Base-by-base conservation (phyloP, 495 filamentous ascomycete genomes). In the Penicillium crystallinum region DNA sequence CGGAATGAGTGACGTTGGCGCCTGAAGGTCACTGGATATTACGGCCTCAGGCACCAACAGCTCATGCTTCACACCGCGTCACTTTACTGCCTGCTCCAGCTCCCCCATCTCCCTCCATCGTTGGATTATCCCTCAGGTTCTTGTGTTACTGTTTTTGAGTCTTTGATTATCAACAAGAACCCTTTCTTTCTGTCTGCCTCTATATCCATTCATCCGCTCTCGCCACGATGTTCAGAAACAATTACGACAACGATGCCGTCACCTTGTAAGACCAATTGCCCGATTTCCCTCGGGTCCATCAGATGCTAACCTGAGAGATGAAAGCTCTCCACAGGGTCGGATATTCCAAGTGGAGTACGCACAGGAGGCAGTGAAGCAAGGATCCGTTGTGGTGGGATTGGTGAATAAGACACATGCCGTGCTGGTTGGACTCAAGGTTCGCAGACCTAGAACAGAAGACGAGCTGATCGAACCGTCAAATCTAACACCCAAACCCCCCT, bases 301-400 rank as follows among this genome's bases (percentile, higher is more conserved):
- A 52, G 41, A 36, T 49, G 51, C 64, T 63, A 57, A 65, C 46
- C 48, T 33, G 27, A 53, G 17, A 6, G 14, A 23, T 23, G 21
- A 44, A 62, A 97, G 91, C 86, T 98, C 93, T 52, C 93, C 93
- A 42, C 93, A 98, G 81, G 93, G 93, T 63, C 90, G 93, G 68
- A 97, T 98, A 79, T 98, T 97, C 72, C 93, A 98, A 73, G 92
- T 98, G 64, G 93, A 98, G 73, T 98, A 98, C 83, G 95, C 93
- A 58, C 86, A 87, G 69, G 93, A 97, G 79, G 93, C 93, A 59
- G 95, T 98, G 53, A 97, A 97, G 81, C 93, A 97, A 73, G 93
- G 93, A 61, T 97, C 93, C 38, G 93, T 97, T 14, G 95, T 97
- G 33, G 93, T 98, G 48, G 93, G 95, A 38, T 79, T 97, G 62